Base-by-base conservation (phyloP, 768 basidiomycete genomes). In the Amanita fuliginea region DNA sequence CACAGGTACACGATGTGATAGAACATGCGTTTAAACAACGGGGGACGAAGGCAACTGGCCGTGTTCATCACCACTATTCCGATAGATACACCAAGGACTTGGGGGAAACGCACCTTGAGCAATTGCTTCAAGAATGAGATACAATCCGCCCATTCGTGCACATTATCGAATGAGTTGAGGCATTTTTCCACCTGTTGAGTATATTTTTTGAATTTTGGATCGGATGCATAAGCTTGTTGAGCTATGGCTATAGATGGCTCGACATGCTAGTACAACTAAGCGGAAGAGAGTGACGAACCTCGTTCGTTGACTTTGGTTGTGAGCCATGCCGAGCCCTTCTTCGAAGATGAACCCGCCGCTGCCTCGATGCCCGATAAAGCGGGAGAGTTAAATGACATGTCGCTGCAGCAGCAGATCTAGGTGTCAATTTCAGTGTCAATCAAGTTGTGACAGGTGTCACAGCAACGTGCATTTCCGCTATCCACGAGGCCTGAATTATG, bases 121-220 rank as follows among this genome's bases (percentile, higher is more conserved):
- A 96, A 66, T 56, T 93, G 86, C 62, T 94, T 94, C 64, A 99
- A 66, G 67, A 98, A 99, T 35, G 94, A 85, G 61, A 96, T 98
- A 64, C 93, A 98, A 69, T 99, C 96, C 52, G 96, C 94, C 96
- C 96, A 99, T 69, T 99, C 96, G 51, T 95, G 90, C 51, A 96
- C 91, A 59, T 81, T 89, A 60, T 96, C 93, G 60, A 99, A 98
- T 1, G 91, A 83, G 53, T 82, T 85, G 42, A 99, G 73, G 57
- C 88, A 91, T 67, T 85, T 86, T 62, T 99, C 96, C 42, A 99
- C 89, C 58, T 91, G 87, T 49, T 85, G 81, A 0, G 83, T 73
- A 67, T 92, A 97, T 67, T 96, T 96, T 71, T 88, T 91, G 70
- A 81, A 96, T 63, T 93, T 94, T 11, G 90, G 86, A 70, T 98